Conservation (phyloP, 140 eudicot genomes). For the Stevia rebaudiana region DNA sequence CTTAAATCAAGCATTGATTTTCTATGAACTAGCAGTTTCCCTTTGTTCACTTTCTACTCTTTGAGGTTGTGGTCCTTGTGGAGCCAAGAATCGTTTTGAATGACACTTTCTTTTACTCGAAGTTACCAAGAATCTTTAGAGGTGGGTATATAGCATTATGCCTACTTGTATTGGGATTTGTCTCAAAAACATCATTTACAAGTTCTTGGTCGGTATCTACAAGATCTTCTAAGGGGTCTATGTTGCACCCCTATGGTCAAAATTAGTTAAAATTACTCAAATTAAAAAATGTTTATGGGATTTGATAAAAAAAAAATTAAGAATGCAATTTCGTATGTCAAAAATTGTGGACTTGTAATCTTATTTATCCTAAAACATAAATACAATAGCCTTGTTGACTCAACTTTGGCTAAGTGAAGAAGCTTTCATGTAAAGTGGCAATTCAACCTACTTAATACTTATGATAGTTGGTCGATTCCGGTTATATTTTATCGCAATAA, state of each 20-base stretch:
- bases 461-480: no score
- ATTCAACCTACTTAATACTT: background rate
- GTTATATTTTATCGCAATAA: no score
- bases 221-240: conserved; percentile 18
- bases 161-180: conserved; percentile 33
- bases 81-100: conserved; percentile 55
- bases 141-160: conserved; percentile 42
- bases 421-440: background rate
- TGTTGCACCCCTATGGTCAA: conserved; percentile 29
- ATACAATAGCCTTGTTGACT: conserved; percentile 1
- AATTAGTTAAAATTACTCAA: background rate
- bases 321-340: conserved; percentile 3
- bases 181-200: conserved; percentile 22
- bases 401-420: background rate
- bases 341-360: conserved; percentile 33
- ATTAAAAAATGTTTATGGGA: conserved; percentile 21
- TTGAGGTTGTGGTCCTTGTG: conserved; percentile 53
- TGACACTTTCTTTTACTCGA: conserved; percentile 36
- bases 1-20: conserved; percentile 25
- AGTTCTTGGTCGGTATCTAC: conserved; percentile 16
- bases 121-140: conserved; percentile 21
- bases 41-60: conserved; percentile 37
- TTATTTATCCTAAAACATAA: conserved; percentile 16
- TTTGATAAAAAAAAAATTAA: conserved; percentile 26
- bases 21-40: conserved; percentile 17